Base-by-base conservation (phyloP, 106 monocot genomes). In the Dioscorea zingiberensis region DNA sequence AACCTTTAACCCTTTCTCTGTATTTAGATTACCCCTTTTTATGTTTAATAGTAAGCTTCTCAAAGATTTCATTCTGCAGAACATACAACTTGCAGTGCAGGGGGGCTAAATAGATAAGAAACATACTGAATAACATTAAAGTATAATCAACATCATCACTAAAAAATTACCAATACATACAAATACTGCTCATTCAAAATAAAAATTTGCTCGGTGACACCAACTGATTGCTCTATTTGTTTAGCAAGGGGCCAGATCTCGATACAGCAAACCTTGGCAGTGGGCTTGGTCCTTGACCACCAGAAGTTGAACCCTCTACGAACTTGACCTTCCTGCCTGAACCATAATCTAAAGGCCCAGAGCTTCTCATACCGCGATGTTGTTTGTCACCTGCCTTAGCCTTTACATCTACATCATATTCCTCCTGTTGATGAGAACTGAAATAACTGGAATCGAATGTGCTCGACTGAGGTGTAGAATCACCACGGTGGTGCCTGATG, bases 251-350 rank as follows among this genome's bases (percentile, higher is more conserved):
- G 18, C 86, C 86, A 15, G 92, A 97, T 66, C 88, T 86, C 24
- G 97, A 91, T 5, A 82, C 91, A 0, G 83, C 78, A 79, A 97
- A 92, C 21, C 92, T 73, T 21, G 76, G 85, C 76, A 84, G 30
- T 17, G 97, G 92, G 51, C 92, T 92, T 14, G 74, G 73, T 2
- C 88, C 92, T 21, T 78, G 80, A 9, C 64, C 71, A 1, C 61
- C 63, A 27, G 85, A 86, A 76, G 81, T 86, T 16, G 88, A 85
- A 11, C 87, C 83, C 27, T 88, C 88, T 0, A 64, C 83, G 62
- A 92, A 86, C 66, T 92, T 92, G 23, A 82, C 86, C 70, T 91
- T 91, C 66, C 91, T 65, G 70, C 76, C 79, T 11, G 76, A 48
- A 49, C 69, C 74, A 60, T 88, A 88, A 3, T 91, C 91, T 51